phyloP scores from a whole-genome alignment of 1,284 basidiomycete species.

The Porogramme epimiltina region DNA sequence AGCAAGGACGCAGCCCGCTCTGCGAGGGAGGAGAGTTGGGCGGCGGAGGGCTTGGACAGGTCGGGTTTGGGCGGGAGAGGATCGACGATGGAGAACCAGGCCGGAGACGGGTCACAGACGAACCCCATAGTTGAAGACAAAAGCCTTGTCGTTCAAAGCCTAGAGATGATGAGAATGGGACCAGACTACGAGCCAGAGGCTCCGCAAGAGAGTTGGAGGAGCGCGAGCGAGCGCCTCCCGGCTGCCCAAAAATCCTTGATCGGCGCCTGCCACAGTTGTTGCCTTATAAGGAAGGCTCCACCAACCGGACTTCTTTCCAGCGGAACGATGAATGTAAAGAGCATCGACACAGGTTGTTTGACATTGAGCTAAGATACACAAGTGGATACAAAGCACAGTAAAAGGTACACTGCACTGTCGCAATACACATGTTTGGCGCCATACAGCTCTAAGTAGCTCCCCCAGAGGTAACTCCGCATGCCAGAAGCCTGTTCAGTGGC shows the following conservation, averaged over 20 bases:
- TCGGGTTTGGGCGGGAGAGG: slow-evolving; percentile 28
- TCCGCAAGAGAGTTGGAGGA: not conserved
- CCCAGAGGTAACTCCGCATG: too few relatives aligned
- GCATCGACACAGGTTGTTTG: too few relatives aligned
- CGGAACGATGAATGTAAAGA: too few relatives aligned
- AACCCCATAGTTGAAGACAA: slow-evolving; percentile 11
- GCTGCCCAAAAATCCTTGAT: not conserved
- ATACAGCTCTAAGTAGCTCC: too few relatives aligned
- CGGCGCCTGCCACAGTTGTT: not conserved
- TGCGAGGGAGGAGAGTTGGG: slow-evolving; percentile 47
- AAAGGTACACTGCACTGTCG: too few relatives aligned
- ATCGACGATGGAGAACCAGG: slow-evolving; percentile 58
- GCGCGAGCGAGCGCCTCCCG: not conserved
- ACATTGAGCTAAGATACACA: too few relatives aligned
- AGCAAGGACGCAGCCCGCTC: slow-evolving; percentile 56
- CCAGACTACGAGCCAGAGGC: not conserved
- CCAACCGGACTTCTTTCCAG: too few relatives aligned
- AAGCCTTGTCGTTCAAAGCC: not conserved
- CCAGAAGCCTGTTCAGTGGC: too few relatives aligned
- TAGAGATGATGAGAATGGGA: not conserved
- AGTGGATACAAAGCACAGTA: too few relatives aligned
- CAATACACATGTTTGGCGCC: too few relatives aligned
- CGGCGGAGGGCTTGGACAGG: slow-evolving; percentile 39
- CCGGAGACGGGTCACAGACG: slow-evolving; percentile 52
- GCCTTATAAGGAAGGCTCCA: too few relatives aligned